Evolutionary conservation across 306 rosid species (phyloP).

Genomic region (Begonia fuchsioides): DNA sequence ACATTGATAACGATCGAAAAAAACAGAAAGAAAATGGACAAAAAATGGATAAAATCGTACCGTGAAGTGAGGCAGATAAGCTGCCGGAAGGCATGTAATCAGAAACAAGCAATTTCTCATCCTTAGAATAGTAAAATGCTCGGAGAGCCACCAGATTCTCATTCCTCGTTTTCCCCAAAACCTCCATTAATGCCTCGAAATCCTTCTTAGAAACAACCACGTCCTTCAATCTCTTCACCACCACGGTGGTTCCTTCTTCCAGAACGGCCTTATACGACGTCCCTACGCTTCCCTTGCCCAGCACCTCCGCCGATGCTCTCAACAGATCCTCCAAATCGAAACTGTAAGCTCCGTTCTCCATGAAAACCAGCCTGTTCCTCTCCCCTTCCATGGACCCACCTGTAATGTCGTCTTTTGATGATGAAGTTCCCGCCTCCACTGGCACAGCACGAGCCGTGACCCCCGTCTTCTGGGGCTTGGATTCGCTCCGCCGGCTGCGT

Average conservation of each 20-base stretch:
- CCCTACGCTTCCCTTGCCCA: slow-evolving; percentile 93
- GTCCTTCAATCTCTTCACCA: slow-evolving; percentile 82
- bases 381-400: slow-evolving; percentile 74
- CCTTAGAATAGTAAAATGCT: slow-evolving; percentile 85
- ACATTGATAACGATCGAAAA: neutral
- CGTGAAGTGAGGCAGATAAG: slow-evolving; percentile 92
- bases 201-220: slow-evolving; percentile 66
- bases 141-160: slow-evolving; percentile 84
- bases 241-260: slow-evolving; percentile 97
- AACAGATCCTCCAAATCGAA: slow-evolving; percentile 90
- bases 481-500: slow-evolving; percentile 24
- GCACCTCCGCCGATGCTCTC: slow-evolving; percentile 92
- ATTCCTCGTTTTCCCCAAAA: slow-evolving; percentile 69
- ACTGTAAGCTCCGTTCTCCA: slow-evolving; percentile 69
- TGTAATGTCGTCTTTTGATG: slow-evolving; percentile 93
- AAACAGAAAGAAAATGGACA: neutral
- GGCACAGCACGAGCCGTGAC: slow-evolving; percentile 15
- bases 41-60: slow-evolving; percentile 20
- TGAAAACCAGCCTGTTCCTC: slow-evolving; percentile 87
- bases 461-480: slow-evolving; percentile 40
- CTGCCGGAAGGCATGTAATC: slow-evolving; percentile 87
- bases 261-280: slow-evolving; percentile 95
- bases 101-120: slow-evolving; percentile 83
- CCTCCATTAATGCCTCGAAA: slow-evolving; percentile 69
- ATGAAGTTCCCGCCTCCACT: slow-evolving; percentile 75